Evolutionary conservation across 2,329 filamentous ascomycete species (phyloP), one percentile per base, ranked within the genome.

Genomic region (Pseudocercospora eumusae): DNA sequence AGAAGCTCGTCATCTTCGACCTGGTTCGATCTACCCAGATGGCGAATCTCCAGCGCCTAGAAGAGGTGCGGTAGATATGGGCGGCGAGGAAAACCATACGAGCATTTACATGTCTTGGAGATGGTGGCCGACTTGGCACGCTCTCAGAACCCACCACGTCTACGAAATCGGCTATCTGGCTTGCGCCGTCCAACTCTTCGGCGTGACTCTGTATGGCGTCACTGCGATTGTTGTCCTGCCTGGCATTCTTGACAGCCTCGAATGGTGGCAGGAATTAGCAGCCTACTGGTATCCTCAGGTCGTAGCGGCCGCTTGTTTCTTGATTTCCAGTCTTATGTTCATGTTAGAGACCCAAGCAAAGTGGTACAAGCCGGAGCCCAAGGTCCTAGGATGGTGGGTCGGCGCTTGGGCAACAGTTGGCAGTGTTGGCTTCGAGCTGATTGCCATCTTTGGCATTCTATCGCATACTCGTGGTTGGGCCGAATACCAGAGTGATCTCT

Each of bases 111-210:
- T 47, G 4, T 62, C 60, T 3, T 67, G 61, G 61, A 57, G 65
- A 4, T 67, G 65, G 63, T 65, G 59, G 60, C 65, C 65, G 7
- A 62, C 58, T 13, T 71, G 71, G 69, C 52, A 68, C 11, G 66
- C 66, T 6, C 62, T 74, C 13, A 52, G 65, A 7, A 66, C 63
- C 2, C 66, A 72, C 40, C 70, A 74, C 27, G 59, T 68, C 53
- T 67, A 69, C 59, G 70, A 73, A 13, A 71, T 74, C 20, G 71
- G 71, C n/a, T 74, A 67, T 50, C 55, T 72, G 1, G 71, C 70
- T 3, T 71, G 68, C 42, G 50, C 66, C 2, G 69, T 72, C 23
- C 72, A 73, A 54, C 63, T 71, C n/a, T 64, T 74, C 11, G 72
- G 72, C 20, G 69, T 66, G 4, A 71, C 70, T 0, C 40, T 74